Conservation (phyloP, 1,139 yeast species). For the Kodamaea plutei region DNA sequence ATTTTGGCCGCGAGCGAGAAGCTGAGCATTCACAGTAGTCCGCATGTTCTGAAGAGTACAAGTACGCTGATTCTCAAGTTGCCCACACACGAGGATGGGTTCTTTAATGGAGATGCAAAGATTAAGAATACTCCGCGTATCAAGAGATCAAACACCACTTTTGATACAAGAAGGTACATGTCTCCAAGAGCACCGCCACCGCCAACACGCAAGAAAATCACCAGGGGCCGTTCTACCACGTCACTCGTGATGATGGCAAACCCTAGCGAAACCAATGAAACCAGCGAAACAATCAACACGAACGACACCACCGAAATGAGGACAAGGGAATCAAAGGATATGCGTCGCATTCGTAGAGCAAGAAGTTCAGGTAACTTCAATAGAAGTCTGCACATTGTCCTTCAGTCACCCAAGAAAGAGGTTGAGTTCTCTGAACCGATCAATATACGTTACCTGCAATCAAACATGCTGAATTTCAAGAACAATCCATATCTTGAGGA, state of each 20-base stretch:
- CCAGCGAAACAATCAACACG: too few species aligned
- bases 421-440: conserved; percentile 1
- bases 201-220: conserved; percentile 8
- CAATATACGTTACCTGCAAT: conserved; percentile 5
- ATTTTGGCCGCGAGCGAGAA: conserved; percentile 31
- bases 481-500: conserved; percentile 26
- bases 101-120: conserved; percentile 4
- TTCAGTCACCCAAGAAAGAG: conserved; percentile 4
- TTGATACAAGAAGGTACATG: conserved; percentile 15
- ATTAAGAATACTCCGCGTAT: conserved; percentile 5
- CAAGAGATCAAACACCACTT: conserved; percentile 9
- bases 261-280: neutral
- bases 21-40: conserved; percentile 1
- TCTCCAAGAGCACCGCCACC: conserved; percentile 7
- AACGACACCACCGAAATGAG: too few species aligned
- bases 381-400: conserved; percentile 6
- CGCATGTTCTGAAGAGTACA: conserved; percentile 4
- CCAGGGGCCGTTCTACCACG: conserved; percentile 28
- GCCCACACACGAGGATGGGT: conserved; percentile 1
- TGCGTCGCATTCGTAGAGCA: conserved; percentile 25
- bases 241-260: conserved; percentile 20
- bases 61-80: conserved; percentile 7
- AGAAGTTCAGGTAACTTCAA: conserved; percentile 34
- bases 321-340: too few species aligned
- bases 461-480: conserved; percentile 5